Conservation (phyloP, 192 early-diverging fungal genomes). For the Dimargaris cristalligena region DNA sequence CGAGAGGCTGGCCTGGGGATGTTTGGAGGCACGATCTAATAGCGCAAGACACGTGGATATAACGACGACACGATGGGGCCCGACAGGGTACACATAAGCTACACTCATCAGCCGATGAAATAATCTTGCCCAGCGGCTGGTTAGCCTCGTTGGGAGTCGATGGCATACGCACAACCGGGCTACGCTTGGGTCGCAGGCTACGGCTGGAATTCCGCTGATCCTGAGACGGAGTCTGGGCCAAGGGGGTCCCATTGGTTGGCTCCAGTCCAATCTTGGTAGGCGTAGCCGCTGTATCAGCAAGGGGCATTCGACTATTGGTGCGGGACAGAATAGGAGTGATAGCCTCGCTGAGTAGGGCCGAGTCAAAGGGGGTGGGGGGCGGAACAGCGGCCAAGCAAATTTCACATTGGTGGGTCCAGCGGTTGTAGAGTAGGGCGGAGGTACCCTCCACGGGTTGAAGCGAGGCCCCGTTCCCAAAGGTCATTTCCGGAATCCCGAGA, state of each 20-base stretch:
- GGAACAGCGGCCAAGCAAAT: background rate
- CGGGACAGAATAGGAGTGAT: background rate
- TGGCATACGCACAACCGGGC: background rate
- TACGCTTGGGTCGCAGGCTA: conserved; percentile 9
- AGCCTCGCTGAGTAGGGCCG: too few relatives aligned
- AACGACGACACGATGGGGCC: conserved; percentile 1
- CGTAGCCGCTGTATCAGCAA: too few relatives aligned
- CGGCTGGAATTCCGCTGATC: background rate
- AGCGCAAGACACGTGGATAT: conserved; percentile 4
- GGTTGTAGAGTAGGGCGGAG: conserved; percentile 20
- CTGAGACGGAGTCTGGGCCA: too few relatives aligned
- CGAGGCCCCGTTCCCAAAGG: conserved; percentile 23
- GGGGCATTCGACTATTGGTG: background rate
- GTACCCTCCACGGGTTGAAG: conserved; percentile 32
- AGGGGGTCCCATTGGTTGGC: too few relatives aligned
- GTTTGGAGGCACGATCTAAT: background rate
- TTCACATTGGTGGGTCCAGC: conserved; percentile 17
- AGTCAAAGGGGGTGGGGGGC: background rate
- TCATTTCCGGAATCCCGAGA: conserved; percentile 33
- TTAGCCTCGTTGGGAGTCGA: too few relatives aligned
- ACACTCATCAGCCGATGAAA: conserved; percentile 1
- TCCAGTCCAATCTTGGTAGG: too few relatives aligned
- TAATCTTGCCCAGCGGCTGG: background rate
- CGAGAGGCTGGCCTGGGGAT: background rate
- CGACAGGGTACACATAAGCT: conserved; percentile 8